Evolutionary conservation across 306 rosid genomes (phyloP), one percentile per base, ranked within the genome.

Genomic region (Inga leiocalycina): DNA sequence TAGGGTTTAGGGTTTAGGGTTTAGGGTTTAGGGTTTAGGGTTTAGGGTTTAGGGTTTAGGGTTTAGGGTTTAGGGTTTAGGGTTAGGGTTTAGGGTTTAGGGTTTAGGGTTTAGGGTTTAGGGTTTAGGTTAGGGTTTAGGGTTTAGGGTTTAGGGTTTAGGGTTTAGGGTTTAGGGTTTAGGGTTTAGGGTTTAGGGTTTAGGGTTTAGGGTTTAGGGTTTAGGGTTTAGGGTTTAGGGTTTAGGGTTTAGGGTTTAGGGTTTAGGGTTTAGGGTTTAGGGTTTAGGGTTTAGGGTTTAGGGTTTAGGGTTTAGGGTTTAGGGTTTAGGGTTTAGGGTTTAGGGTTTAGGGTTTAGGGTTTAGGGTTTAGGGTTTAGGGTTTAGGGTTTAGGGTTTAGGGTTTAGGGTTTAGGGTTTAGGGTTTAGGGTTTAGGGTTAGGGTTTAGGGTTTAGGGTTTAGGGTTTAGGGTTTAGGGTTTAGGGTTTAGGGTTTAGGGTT

Each of bases 191-290:
- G 14, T 8, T 44, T 44, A 46, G 51, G 51, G 51, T 46, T 46
- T 46, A 46, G 64, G 64, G 64, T 57, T n/a, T 57, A 57, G 30
- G 64, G 64, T 57, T 57, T 57, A 57, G 20, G 64, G 64, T 57
- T 57, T 57, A 57, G 30, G 64, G 64, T 57, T 57, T 57, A 57
- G 30, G 64, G 64, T 57, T 57, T 57, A 57, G 64, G 64, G 64
- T 57, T 57, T 57, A 57, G 64, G 64, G 27, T 57, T n/a, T 57
- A 57, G 52, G 52, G 52, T 10, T 46, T n/a, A n/a, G 15, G 52
- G 52, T 10, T 46, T 0, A 10, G 43, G 52, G 52, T 10, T 46
- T 46, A 10, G 15, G 52, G 52, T 2, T 46, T 46, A 10, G 14
- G 51, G 51, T 10, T 46, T 46, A 8, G 14, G 51, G 51, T 10